These are phyloP conservation scores for Jimgerdemannia flammicorona DNA, from an alignment of 192 early-diverging fungal genomes.

Conservation along the genomic window DNA sequence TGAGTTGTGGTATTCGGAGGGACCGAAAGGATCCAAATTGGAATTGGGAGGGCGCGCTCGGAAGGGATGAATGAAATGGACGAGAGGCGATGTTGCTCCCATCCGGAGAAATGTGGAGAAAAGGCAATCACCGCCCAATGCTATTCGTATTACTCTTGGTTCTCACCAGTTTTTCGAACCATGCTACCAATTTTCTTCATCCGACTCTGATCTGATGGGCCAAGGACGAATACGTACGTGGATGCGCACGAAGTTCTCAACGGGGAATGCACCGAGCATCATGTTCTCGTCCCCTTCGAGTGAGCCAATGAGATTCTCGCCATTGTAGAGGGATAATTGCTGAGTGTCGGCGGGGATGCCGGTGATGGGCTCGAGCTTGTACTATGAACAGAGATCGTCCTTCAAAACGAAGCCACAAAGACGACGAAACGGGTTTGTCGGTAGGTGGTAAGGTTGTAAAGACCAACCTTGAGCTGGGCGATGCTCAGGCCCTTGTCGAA, in stretches of 20 bases:
- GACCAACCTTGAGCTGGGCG: constrained; percentile 61
- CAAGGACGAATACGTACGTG: constrained; percentile 39
- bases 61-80: too few species aligned
- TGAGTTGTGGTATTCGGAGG: too few species aligned
- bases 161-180: not conserved
- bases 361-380: constrained; percentile 87
- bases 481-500: constrained; percentile 76
- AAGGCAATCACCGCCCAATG: too few species aligned
- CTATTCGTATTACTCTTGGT: not conserved
- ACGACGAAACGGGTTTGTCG: not conserved
- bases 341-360: constrained; percentile 76
- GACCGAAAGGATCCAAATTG: too few species aligned
- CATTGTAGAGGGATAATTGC: constrained; percentile 57
- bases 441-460: not conserved
- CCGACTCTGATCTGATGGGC: not conserved
- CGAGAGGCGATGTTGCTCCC: too few species aligned
- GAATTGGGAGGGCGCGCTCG: too few species aligned
- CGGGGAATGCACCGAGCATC: constrained; percentile 86
- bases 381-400: constrained; percentile 33
- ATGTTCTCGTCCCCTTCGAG: constrained; percentile 51
- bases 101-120: too few species aligned
- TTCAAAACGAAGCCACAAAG: constrained; percentile 10
- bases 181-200: not conserved
- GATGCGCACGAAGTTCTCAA: constrained; percentile 79
- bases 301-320: constrained; percentile 40